A percentile compares a stretch with the other conserved stretches of the same genome.
Evolutionary conservation across 2,329 filamentous ascomycete genomes (phyloP).

Genomic region (Colletotrichum somersetense): DNA sequence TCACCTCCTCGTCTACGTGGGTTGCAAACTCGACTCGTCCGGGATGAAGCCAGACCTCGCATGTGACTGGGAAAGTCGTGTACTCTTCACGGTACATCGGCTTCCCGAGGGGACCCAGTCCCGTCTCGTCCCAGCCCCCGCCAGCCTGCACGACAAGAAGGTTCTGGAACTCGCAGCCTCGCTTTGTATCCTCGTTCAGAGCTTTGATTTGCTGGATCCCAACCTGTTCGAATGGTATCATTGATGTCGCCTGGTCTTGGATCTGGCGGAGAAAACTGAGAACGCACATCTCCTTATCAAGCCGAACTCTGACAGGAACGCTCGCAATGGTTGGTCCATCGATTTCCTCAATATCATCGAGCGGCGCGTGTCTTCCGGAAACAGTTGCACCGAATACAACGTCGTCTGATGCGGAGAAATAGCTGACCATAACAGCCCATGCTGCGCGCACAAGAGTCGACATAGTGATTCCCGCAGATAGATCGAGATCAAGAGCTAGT

Average conservation of each 20-base stretch:
- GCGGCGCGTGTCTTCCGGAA: conserved; percentile 47
- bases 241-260: conserved; percentile 40
- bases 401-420: conserved; percentile 49
- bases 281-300: conserved; percentile 28
- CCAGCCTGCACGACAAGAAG: conserved; percentile 49
- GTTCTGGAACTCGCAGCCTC: conserved; percentile 46
- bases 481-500: neutral
- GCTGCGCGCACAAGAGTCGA: conserved; percentile 46
- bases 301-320: conserved; percentile 46
- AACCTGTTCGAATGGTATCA: conserved; percentile 46
- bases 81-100: conserved; percentile 35
- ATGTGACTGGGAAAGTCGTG: conserved; percentile 35
- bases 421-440: conserved; percentile 51
- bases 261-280: conserved; percentile 34
- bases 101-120: conserved; percentile 25
- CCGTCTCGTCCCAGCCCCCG: conserved; percentile 26
- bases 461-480: conserved; percentile 20
- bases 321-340: conserved; percentile 50
- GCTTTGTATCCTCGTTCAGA: conserved; percentile 38
- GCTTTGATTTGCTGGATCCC: conserved; percentile 43
- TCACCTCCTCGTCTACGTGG: conserved; percentile 32
- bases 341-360: conserved; percentile 47
- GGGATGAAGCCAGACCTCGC: conserved; percentile 28
- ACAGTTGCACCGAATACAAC: conserved; percentile 48
- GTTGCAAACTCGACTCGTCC: conserved; percentile 30